These are phyloP conservation scores for Corylus heterophylla DNA, from an alignment of 306 rosid genomes.

Conservation along the genomic window DNA sequence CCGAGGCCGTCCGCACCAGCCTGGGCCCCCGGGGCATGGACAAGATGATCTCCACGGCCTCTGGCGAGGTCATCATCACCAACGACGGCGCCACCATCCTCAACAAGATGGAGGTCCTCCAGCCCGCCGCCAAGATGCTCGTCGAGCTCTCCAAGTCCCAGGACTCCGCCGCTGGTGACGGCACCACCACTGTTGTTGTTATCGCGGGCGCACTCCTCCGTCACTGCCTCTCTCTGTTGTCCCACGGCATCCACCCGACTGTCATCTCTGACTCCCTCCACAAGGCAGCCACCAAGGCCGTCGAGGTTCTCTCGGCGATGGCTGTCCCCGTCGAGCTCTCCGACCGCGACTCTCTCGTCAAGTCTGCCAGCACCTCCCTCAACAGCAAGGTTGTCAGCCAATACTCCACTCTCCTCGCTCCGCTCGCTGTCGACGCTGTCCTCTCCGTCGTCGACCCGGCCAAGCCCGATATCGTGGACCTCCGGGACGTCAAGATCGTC, in stretches of 20 bases:
- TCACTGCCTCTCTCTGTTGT: conserved; percentile 64
- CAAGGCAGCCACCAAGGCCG: conserved; percentile 73
- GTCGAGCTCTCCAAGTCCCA: conserved; percentile 96
- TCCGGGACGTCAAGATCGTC: conserved; percentile 86
- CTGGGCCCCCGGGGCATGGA: conserved; percentile 98
- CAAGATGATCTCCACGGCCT: conserved; percentile 92
- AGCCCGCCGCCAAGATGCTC: conserved; percentile 97
- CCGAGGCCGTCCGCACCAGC: conserved; percentile 88
- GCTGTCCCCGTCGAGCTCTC: conserved; percentile 90
- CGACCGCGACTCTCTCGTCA: conserved; percentile 77
- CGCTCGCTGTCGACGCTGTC: conserved; percentile 89
- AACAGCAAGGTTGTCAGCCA: conserved; percentile 96
- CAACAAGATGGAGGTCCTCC: conserved; percentile 95
- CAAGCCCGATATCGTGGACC: conserved; percentile 76
- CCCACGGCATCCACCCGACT: conserved; percentile 88
- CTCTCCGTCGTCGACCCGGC: conserved; percentile 64
- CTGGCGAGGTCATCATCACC: conserved; percentile 92
- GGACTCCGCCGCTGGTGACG: conserved; percentile 94
- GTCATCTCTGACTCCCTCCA: conserved; percentile 82
- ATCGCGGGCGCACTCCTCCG: conserved; percentile 82
- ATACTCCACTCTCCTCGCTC: conserved; percentile 87
- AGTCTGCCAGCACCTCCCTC: conserved; percentile 88
- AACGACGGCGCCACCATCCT: conserved; percentile 99
- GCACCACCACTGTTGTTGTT: conserved; percentile 94
- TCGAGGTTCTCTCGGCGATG: conserved; percentile 88